Base-by-base conservation (phyloP, 306 rosid species). In the Vicia villosa region DNA sequence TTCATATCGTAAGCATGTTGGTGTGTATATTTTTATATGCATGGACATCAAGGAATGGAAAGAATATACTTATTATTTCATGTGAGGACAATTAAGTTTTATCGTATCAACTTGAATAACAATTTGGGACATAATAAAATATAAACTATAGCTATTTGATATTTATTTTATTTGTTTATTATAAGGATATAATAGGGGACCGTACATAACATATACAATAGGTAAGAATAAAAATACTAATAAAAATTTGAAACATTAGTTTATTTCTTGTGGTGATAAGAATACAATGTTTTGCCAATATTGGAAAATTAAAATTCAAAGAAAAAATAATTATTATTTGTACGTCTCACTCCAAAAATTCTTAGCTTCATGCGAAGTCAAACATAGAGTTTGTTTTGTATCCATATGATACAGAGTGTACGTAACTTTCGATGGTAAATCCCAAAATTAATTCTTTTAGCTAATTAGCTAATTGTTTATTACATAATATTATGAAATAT, bases 31-130 rank as follows among this genome's bases (percentile, higher is more conserved):
- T 40, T 78, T 72, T 47, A 66, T 66, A 77, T 86, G 83, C 75
- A 85, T 80, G 83, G 70, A 36, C 61, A 70, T 71, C 54, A 79
- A 76, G 73, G 66, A 60, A 84, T 70, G 80, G 62, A 59, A 32
- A 81, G 81, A 74, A 78, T 71, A 84, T 79, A 81, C 80, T 77
- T 69, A 47, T 69, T 65, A 75, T 73, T 69, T 64, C 91, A 79
- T 80, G 88, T 84, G 88, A 86, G 41, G 40, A 78, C 79, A 77
- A 64, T 46, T 40, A 77, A 64, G 41, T 40, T 20, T 77, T 70
- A 55, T 74, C 49, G 61, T 69, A 74, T 74, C 78, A 77, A 76
- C 70, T 76, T 79, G 70, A 51, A 60, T 58, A 68, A 36, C 56
- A 66, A 43, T 63, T 54, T 71, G 26, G 51, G 26, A 36, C 55